A percentile compares a stretch with the other conserved stretches of the same genome.
Evolutionary conservation across 2,329 filamentous ascomycete species (phyloP).

Genomic region (Rugonectria rugulosa): DNA sequence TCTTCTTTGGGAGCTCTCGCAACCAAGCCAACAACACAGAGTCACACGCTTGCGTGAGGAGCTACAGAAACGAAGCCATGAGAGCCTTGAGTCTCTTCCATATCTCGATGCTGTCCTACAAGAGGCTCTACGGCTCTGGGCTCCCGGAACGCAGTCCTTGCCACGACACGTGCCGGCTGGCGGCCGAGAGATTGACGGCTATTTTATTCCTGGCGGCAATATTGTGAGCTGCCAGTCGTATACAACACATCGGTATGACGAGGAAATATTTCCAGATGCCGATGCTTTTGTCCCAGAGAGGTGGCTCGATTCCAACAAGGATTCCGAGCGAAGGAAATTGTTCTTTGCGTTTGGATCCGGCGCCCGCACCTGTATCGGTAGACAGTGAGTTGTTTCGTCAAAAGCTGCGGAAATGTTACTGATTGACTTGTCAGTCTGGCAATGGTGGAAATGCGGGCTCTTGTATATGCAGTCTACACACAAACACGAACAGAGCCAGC

Average conservation of each 20-base stretch:
- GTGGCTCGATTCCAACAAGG: slow-evolving; percentile 18
- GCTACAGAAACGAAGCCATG: not conserved
- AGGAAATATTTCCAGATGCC: slow-evolving; percentile 10
- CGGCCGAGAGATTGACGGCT: slow-evolving; percentile 11
- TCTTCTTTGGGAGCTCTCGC: slow-evolving; percentile 30
- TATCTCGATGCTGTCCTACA: slow-evolving; percentile 29
- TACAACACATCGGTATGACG: slow-evolving; percentile 23
- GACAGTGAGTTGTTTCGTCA: slow-evolving; percentile 22
- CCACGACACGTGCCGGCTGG: slow-evolving; percentile 18
- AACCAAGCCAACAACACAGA: slow-evolving; percentile 13
- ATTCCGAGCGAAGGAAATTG: slow-evolving; percentile 14
- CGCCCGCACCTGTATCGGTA: slow-evolving; percentile 25
- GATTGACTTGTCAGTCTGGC: slow-evolving; percentile 12
- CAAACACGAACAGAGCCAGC: slow-evolving; percentile 11
- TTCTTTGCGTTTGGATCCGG: slow-evolving; percentile 29
- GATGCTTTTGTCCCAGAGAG: slow-evolving; percentile 22
- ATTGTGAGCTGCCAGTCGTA: slow-evolving; percentile 29
- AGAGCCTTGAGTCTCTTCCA: slow-evolving; percentile 12
- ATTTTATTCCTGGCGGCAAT: slow-evolving; percentile 24
- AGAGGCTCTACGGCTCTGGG: slow-evolving; percentile 23
- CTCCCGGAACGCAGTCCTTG: slow-evolving; percentile 24
- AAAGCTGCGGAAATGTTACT: not conserved
- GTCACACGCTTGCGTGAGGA: slow-evolving; percentile 15
- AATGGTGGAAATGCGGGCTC: slow-evolving; percentile 26
- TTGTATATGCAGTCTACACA: slow-evolving; percentile 23